Base-by-base conservation (phyloP, 2,329 filamentous ascomycete species). In the Chrysoporthe puriensis region DNA sequence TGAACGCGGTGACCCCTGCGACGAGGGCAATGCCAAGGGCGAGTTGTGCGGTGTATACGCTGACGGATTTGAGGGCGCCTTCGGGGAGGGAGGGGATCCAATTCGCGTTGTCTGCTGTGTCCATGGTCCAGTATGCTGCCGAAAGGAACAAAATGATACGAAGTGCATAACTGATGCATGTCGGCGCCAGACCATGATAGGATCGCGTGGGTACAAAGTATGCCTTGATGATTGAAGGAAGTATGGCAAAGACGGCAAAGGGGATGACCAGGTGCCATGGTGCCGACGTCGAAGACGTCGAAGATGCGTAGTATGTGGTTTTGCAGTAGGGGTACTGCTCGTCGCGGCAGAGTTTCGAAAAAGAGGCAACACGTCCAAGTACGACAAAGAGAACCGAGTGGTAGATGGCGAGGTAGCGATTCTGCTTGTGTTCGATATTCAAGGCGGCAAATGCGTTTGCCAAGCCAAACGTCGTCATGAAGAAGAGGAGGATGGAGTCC, bases 251-350 rank as follows among this genome's bases (percentile, higher is more conserved):
- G 11, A 94, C 85, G n/a, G 87, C 74, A 73, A 94, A 91, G 0
- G 95, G 93, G 60, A 98, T 91, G 8, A 84, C 79, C 21, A 97
- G 85, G 78, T 98, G 95, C 93, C 94, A 97, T 1, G 90, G 86
- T 0, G 95, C 92, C 2, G 95, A 97, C 0, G 94, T 98, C 0
- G 96, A 98, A 0, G 95, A 97, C 2, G 90, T 92, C 11, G 91
- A 88, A 0, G 95, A 97, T 4, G 94, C 91, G 76, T 99, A 99
- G 81, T 97, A 99, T 0, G 96, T 97, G 1, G 95, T 97, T 64
- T 88, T 89, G 82, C 96, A 99, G 80, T 91, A 96, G 0, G 96
- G 96, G 93, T 98, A 97, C 80, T 99, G 96, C 80, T 99, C 96
- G 78, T 99, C 96, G 67, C 96, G 91, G 77, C 96, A 99, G 26